These are phyloP conservation scores for Alternaria rosae DNA, from an alignment of 2,329 filamentous ascomycete species.

Conservation along the genomic window DNA sequence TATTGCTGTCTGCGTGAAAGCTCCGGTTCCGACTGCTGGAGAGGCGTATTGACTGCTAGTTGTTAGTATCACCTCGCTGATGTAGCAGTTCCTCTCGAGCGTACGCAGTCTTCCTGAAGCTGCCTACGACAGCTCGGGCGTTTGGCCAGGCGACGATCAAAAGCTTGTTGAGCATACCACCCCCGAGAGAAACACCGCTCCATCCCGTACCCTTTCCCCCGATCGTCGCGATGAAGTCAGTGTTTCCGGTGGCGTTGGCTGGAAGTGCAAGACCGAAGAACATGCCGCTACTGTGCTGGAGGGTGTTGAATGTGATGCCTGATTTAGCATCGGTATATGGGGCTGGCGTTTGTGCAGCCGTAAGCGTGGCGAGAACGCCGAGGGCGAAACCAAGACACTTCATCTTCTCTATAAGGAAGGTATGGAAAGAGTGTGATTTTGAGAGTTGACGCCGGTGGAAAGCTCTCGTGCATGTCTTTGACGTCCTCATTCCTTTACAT, in stretches of 20 bases:
- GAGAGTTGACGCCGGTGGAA: fast-evolving
- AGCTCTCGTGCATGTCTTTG: neutral
- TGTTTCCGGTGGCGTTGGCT: neutral
- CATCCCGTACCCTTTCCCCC: neutral
- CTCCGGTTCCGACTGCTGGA: neutral
- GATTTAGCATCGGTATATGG: neutral
- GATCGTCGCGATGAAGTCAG: neutral
- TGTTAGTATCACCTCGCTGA: neutral
- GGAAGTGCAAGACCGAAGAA: neutral
- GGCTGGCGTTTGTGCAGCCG: neutral
- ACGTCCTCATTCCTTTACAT: neutral
- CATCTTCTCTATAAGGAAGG: neutral
- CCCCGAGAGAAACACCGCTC: neutral
- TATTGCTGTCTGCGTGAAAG: slow-evolving; percentile 52
- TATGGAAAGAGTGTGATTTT: neutral
- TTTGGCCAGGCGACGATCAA: neutral
- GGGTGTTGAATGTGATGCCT: neutral
- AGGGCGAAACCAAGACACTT: neutral
- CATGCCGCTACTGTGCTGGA: neutral
- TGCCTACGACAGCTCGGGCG: neutral
- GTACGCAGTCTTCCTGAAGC: neutral
- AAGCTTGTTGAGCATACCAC: neutral
- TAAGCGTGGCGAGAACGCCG: neutral
- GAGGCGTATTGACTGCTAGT: neutral
- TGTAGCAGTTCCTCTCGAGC: fast-evolving